A percentile compares a stretch with the other conserved stretches of the same genome.
phyloP scores from a whole-genome alignment of 306 rosid genomes.

The Alnus glutinosa region DNA sequence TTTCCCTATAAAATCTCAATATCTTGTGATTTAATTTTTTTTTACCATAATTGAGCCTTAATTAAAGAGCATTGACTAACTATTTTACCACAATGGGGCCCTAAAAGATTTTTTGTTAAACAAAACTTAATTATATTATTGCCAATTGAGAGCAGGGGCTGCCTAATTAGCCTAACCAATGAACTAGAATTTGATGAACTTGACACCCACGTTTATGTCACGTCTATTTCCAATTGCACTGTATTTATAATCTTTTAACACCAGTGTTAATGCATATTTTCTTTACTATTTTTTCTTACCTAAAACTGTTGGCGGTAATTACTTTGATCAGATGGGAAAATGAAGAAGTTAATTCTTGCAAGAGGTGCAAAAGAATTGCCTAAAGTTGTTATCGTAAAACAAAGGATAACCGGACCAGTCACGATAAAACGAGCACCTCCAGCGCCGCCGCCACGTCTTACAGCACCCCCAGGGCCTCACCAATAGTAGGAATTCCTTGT shows the following conservation, averaged over 20 bases:
- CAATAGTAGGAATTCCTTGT: not conserved
- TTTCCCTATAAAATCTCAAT: too few species aligned
- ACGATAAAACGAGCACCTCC: too few species aligned
- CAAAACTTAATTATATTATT: too few species aligned
- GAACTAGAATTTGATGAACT: too few species aligned
- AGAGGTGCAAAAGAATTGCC: not conserved
- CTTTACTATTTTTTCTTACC: not conserved
- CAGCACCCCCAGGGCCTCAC: not conserved
- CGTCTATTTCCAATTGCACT: not conserved
- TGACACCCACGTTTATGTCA: too few species aligned
- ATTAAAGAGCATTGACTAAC: too few species aligned
- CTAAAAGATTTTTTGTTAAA: too few species aligned
- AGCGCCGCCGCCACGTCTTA: not conserved
- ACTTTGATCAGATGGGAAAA: not conserved
- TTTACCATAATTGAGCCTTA: too few species aligned
- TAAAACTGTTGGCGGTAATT: not conserved
- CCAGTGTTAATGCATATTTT: fast-evolving
- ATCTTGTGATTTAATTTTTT: too few species aligned
- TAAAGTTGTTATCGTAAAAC: not conserved
- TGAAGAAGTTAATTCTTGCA: not conserved
- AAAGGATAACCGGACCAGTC: not conserved
- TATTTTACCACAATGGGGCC: too few species aligned
- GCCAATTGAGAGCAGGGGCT: too few species aligned
- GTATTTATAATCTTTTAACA: not conserved
- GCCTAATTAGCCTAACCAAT: too few species aligned